phyloP scores from a whole-genome alignment of 148 eudicot species.

The Limonium bicolor region DNA sequence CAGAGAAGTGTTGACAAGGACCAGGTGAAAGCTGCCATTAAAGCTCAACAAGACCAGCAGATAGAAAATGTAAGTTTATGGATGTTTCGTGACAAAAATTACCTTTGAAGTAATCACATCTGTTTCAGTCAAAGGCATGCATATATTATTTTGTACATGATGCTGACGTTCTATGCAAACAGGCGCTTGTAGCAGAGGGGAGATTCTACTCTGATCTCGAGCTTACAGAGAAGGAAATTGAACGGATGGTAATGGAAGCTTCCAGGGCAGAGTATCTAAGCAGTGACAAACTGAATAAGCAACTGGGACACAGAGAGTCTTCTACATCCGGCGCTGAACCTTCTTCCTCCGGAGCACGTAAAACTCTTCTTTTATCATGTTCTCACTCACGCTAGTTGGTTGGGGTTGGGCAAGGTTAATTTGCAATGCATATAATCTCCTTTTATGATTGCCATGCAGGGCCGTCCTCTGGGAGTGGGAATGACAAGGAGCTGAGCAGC shows the following conservation, averaged over 20 bases:
- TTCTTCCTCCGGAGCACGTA: slow-evolving; percentile 94
- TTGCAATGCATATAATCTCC: neutral
- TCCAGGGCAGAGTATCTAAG: slow-evolving; percentile 83
- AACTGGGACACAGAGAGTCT: slow-evolving; percentile 42
- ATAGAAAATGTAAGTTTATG: slow-evolving; percentile 57
- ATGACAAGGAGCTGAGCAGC: slow-evolving; percentile 19
- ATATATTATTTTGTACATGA: slow-evolving; percentile 2
- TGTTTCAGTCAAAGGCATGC: no score
- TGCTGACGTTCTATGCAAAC: slow-evolving; percentile 3
- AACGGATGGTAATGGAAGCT: slow-evolving; percentile 96
- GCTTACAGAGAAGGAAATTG: slow-evolving; percentile 97
- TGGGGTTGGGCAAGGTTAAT: no score
- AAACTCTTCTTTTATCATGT: slow-evolving; percentile 26
- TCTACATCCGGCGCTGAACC: slow-evolving; percentile 93
- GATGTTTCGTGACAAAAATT: neutral
- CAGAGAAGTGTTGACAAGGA: slow-evolving; percentile 82
- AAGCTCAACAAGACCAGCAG: slow-evolving; percentile 98
- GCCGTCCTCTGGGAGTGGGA: slow-evolving; percentile 41
- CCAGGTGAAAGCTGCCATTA: slow-evolving; percentile 95
- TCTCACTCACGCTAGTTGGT: no score
- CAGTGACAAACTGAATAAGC: slow-evolving; percentile 56
- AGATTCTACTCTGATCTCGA: slow-evolving; percentile 91
- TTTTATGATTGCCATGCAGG: slow-evolving; percentile 20
- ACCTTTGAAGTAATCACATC: no score
- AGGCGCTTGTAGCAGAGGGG: slow-evolving; percentile 97